Evolutionary conservation across 331 rosid species (phyloP), one percentile per base, ranked within the genome.

Genomic region (Stylosanthes scabra): DNA sequence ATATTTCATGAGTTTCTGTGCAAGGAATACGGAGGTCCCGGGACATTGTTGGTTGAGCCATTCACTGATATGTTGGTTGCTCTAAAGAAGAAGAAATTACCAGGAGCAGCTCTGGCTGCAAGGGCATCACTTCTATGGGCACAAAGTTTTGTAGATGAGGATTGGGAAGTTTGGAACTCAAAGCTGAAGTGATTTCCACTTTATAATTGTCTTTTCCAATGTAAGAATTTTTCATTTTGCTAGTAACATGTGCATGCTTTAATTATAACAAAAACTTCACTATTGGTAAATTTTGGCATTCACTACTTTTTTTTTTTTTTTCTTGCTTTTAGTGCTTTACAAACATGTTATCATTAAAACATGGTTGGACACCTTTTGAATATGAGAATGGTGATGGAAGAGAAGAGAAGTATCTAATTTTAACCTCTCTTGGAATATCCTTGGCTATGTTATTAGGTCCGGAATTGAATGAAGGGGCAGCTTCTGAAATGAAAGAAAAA

Each of bases 21-120:
- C 76, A 79, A 78, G 70, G 88, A 85, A 77, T 90, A 88, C 81
- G 94, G 92, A 75, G 90, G 96, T 62, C 89, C 92, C 28, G 96
- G 88, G 59, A 92, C 94, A 76, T 80, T 92, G 79, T 72, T 92
- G 87, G 88, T 88, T 78, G 89, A 88, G 82, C 93, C 96, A 68
- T 89, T 86, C 87, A 89, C 97, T 3, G 86, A 86, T 79, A 86
- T 92, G 91, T 44, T 92, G 68, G 78, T 92, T 74, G 87, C 90
- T 74, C 78, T 86, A 60, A 89, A 88, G 61, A 84, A 88, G 83
- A 88, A 56, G 78, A 86, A 85, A 66, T 65, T 92, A 52, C 89
- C 90, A 14, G 97, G 96, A 70, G 92, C 94, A 58, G 73, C 92
- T 55, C 58, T 85, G 71, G 96, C 97, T 37, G 88, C 93, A 49